Conservation (phyloP, 1,284 basidiomycete species). For the Puccinia triticina region DNA sequence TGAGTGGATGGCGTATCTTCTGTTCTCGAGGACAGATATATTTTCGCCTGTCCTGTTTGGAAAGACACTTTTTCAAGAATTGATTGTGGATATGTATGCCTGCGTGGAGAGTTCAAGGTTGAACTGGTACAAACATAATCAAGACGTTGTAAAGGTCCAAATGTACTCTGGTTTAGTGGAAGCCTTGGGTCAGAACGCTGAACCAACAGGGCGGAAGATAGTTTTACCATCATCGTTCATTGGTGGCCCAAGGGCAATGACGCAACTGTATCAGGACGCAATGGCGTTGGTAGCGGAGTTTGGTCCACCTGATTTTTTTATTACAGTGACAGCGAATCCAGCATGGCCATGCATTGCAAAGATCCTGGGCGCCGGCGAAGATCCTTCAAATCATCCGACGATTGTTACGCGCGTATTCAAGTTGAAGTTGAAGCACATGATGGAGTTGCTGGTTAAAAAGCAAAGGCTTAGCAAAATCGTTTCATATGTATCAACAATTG, state of each 20-base stretch:
- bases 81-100: constrained; percentile 8
- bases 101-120: not conserved
- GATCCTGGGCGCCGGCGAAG: constrained; percentile 63
- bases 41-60: constrained; percentile 60
- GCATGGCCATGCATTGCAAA: constrained; percentile 62
- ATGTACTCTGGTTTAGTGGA: not conserved
- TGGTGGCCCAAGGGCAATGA: constrained; percentile 60
- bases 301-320: constrained; percentile 61
- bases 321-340: constrained; percentile 62
- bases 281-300: constrained; percentile 59
- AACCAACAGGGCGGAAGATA: constrained; percentile 53
- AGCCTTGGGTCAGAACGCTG: not conserved
- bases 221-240: constrained; percentile 61
- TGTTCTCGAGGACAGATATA: not conserved
- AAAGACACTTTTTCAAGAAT: not conserved
- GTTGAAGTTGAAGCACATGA: constrained; percentile 61
- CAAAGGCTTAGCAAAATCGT: constrained; percentile 60
- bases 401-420: constrained; percentile 64
- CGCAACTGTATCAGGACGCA: constrained; percentile 61
- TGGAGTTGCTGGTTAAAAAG: constrained; percentile 51
- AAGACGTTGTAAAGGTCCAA: constrained; percentile 54
- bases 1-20: constrained; percentile 19
- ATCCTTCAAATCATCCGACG: constrained; percentile 63
- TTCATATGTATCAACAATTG: constrained; percentile 63
- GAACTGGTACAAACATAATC: not conserved